Evolutionary conservation across 176 grass and related monocot genomes (phyloP).

Genomic region (Chrysopogon serrulatus): DNA sequence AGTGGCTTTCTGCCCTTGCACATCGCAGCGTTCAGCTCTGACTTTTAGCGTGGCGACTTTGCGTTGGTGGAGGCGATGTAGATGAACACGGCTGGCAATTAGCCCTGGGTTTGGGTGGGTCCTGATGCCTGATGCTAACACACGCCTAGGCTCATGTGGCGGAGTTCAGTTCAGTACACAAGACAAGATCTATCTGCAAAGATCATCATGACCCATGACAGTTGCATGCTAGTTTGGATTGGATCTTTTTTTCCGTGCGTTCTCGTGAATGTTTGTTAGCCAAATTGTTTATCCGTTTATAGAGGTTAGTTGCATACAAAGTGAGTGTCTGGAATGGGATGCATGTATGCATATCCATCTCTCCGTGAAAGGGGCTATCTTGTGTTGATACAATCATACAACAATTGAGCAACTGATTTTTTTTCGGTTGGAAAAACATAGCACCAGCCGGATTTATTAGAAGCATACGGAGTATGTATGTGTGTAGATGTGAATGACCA

Average conservation of each 20-base stretch:
- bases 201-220: background rate
- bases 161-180: background rate
- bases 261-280: background rate
- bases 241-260: background rate
- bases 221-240: background rate
- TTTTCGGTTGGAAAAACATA: background rate
- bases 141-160: background rate
- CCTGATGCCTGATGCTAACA: background rate
- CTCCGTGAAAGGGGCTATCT: background rate
- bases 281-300: constrained; percentile 19
- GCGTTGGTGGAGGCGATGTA: constrained; percentile 26
- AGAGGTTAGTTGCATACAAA: background rate
- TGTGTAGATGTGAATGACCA: too few species aligned
- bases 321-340: background rate
- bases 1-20: constrained; percentile 40
- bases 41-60: constrained; percentile 37
- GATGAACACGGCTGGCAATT: constrained; percentile 28
- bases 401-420: background rate
- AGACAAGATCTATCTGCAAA: constrained; percentile 8
- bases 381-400: background rate
- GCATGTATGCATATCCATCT: background rate
- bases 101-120: background rate
- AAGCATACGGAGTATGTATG: too few species aligned
- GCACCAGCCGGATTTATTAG: background rate
- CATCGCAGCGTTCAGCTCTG: constrained; percentile 8